Base-by-base conservation (phyloP, 2,329 filamentous ascomycete genomes). In the Exophiala bonariae region DNA sequence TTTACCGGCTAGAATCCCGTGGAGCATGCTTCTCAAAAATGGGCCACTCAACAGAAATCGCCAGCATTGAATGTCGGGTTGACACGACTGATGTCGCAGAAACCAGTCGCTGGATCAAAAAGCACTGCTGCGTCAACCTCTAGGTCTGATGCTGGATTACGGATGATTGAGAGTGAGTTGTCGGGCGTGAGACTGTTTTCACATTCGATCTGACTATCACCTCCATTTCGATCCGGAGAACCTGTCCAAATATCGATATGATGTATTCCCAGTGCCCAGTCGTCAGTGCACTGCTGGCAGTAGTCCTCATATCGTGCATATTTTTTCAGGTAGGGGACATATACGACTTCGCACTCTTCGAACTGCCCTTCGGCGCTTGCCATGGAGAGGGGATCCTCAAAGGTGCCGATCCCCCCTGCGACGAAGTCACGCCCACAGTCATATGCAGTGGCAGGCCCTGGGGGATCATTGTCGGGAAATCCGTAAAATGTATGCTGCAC, bases 361-460 rank as follows among this genome's bases (percentile, higher is more conserved):
- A 74, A 72, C 41, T 69, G 66, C 34, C 66, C 67, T 4, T 59
- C 56, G 2, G 70, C 67, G 4, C 66, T 69, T 20, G 72, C 72
- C 40, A 75, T 70, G 1, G 71, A 73, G 19, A 73, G 50, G 1
- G 70, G 72, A 57, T 75, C 64, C 37, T 50, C 50, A 54, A 63
- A 72, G n/a, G 69, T 71, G 20, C 72, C 72, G 0, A 58, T 64
- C 13, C 73, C 72, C 8, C 71, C 71, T 11, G 72, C 70, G 49
- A 53, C 60, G 34, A 59, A 58, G 18, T 67, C 61, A 16, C 64
- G 62, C 6, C 62, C 61, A 49, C 69, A 71, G 48, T 68, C 55
- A 54, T 64, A 66, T 1, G 69, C 65, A 19, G 64, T 69, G 13
- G 41, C 59, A 3, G 63, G 52, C 3, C 67, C 68, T 1, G 68